Evolutionary conservation across 192 early-diverging fungal genomes (phyloP).

Genomic region (Podila horticola): DNA sequence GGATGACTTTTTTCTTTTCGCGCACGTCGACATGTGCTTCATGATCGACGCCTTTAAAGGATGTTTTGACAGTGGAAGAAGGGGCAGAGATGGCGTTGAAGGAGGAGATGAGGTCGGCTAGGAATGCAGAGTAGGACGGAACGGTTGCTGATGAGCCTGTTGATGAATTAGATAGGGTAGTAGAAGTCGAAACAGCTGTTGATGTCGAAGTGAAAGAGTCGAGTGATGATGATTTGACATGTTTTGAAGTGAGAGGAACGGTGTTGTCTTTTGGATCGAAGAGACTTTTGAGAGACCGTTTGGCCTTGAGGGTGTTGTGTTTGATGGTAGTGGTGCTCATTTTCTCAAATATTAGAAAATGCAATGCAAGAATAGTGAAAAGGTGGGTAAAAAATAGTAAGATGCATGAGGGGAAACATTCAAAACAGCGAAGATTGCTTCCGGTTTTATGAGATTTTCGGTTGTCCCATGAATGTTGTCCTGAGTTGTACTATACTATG

Average conservation of each 20-base stretch:
- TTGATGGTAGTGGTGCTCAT: neutral
- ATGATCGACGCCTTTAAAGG: constrained; percentile 32
- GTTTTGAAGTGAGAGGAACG: neutral
- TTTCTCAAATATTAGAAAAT: neutral
- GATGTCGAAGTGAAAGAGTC: neutral
- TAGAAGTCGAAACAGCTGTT: neutral
- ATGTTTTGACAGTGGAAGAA: constrained; percentile 18
- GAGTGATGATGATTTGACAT: neutral
- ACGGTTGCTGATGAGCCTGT: neutral
- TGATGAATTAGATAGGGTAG: neutral
- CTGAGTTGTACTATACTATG: no score
- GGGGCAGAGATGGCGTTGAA: constrained; percentile 31
- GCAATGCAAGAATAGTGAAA: neutral
- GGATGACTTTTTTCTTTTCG: constrained; percentile 40
- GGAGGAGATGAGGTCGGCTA: constrained; percentile 21
- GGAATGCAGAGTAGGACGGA: constrained; percentile 16
- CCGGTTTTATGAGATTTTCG: no score
- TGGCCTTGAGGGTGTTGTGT: neutral
- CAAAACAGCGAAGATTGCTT: no score
- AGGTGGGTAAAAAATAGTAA: neutral
- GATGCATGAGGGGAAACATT: no score
- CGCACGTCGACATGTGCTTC: constrained; percentile 16
- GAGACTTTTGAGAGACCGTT: neutral
- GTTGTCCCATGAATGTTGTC: no score
- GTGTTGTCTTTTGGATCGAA: neutral